phyloP scores from a whole-genome alignment of 225 moss, liverwort and hornwort species.

The Marchantia paleacea region DNA sequence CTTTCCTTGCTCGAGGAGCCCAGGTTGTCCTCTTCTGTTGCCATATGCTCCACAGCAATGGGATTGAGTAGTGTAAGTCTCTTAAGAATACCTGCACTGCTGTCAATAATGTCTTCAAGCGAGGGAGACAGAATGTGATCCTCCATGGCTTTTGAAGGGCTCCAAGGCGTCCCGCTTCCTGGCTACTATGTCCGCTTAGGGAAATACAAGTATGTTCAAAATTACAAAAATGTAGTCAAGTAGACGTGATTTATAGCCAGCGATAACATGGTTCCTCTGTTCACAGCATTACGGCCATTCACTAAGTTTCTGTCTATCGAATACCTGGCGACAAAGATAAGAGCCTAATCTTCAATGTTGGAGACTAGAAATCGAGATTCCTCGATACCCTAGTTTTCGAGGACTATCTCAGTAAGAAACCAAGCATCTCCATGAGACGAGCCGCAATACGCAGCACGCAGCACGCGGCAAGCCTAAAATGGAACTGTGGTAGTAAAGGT shows the following conservation, averaged over 20 bases:
- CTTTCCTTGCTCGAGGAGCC: conserved; percentile 21
- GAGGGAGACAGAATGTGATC: conserved; percentile 9
- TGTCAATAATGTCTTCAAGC: conserved; percentile 20
- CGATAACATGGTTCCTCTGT: background rate
- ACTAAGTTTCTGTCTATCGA: background rate
- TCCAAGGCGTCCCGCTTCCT: background rate
- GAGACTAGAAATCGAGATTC: background rate
- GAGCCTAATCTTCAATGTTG: background rate
- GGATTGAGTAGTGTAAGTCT: conserved; percentile 20
- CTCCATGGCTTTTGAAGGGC: conserved; percentile 1
- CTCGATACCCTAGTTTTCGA: background rate
- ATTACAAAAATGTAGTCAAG: background rate
- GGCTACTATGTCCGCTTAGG: background rate
- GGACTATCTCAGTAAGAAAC: background rate
- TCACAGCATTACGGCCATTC: background rate
- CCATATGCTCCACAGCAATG: conserved; percentile 1
- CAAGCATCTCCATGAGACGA: background rate
- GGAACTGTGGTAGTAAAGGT: background rate
- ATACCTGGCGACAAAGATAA: background rate
- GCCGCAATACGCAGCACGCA: background rate
- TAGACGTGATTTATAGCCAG: background rate
- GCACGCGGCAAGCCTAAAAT: background rate
- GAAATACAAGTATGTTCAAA: background rate
- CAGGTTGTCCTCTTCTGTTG: background rate
- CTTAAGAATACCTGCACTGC: conserved; percentile 21